Percentiles rank a stretch among this genome's conserved stretches.
Evolutionary conservation across 2,329 filamentous ascomycete species (phyloP).

Genomic region (Hypoxylon sp.): DNA sequence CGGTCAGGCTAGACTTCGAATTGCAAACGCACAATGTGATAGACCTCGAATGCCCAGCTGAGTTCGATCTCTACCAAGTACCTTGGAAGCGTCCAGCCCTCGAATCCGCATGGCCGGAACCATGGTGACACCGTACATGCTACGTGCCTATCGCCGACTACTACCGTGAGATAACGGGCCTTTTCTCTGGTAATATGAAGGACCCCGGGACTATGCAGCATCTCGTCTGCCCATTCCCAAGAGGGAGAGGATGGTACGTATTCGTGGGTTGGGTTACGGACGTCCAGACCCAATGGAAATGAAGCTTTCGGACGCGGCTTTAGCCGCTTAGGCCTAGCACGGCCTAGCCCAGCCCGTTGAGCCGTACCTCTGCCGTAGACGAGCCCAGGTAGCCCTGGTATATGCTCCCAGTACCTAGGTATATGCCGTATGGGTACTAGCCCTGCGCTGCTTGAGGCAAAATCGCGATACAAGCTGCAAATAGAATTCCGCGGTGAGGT

Average conservation of each 20-base stretch:
- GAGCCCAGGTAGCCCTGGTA: too few species aligned
- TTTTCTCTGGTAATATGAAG: conserved; percentile 1
- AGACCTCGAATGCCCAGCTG: too few species aligned
- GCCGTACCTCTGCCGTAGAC: too few species aligned
- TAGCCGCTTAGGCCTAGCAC: conserved; percentile 22
- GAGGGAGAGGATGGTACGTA: conserved; percentile 3
- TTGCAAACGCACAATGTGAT: conserved; percentile 19
- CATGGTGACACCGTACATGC: conserved; percentile 8
- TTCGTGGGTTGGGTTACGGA: conserved; percentile 23
- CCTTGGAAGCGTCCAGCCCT: conserved; percentile 19
- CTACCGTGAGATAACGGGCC: not conserved
- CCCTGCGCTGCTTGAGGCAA: conserved; percentile 7
- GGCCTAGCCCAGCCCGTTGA: conserved; percentile 27
- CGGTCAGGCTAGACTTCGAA: conserved; percentile 30
- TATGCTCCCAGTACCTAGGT: too few species aligned
- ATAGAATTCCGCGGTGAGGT: conserved; percentile 17
- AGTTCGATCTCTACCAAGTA: too few species aligned
- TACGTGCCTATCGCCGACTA: not conserved
- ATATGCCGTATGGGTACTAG: conserved; percentile 28
- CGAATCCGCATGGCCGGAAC: conserved; percentile 1
- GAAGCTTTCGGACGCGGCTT: conserved; percentile 9
- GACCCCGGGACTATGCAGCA: conserved; percentile 2
- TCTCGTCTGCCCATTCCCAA: too few species aligned
- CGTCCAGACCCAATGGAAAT: conserved; percentile 1
- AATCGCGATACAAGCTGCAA: conserved; percentile 11